Percentiles rank a stretch among this genome's conserved stretches.
phyloP scores from a whole-genome alignment of 176 grass and related monocot genomes.

The Guadua angustifolia region DNA sequence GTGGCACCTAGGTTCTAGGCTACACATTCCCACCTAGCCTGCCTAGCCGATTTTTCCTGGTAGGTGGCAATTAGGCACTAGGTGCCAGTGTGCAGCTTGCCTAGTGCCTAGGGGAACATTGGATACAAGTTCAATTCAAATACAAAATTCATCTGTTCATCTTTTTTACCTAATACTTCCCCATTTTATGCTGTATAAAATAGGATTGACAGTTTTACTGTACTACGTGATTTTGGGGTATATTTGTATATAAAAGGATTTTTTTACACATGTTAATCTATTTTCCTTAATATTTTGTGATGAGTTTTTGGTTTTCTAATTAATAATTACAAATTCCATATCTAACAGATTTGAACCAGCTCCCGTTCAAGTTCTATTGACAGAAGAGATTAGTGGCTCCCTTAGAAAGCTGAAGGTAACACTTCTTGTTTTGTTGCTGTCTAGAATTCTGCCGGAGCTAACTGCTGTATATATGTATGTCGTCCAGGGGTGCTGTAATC shows the following conservation, averaged over 20 bases:
- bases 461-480: slow-evolving; percentile 13
- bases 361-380: slow-evolving; percentile 90
- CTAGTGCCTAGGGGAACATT: too few species aligned
- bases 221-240: background rate
- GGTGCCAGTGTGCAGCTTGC: too few species aligned
- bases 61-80: too few species aligned
- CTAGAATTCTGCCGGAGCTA: slow-evolving; percentile 9
- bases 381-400: slow-evolving; percentile 96
- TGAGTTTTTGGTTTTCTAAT: background rate
- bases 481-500: slow-evolving; percentile 54
- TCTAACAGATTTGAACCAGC: slow-evolving; percentile 86
- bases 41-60: too few species aligned
- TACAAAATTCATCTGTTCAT: slow-evolving; percentile 1
- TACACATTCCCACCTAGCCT: too few species aligned
- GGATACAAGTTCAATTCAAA: background rate
- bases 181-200: background rate
- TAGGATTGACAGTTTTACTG: background rate
- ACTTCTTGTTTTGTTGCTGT: background rate
- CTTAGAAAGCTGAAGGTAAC: slow-evolving; percentile 92
- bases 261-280: background rate
- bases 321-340: slow-evolving; percentile 26
- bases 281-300: slow-evolving; percentile 22
- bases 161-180: background rate
- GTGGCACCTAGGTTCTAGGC: too few species aligned
- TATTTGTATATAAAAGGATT: background rate